Percentiles rank a stretch among this genome's conserved stretches.
phyloP scores from a whole-genome alignment of 176 grass and related monocot species.

The Leersia perrieri region DNA sequence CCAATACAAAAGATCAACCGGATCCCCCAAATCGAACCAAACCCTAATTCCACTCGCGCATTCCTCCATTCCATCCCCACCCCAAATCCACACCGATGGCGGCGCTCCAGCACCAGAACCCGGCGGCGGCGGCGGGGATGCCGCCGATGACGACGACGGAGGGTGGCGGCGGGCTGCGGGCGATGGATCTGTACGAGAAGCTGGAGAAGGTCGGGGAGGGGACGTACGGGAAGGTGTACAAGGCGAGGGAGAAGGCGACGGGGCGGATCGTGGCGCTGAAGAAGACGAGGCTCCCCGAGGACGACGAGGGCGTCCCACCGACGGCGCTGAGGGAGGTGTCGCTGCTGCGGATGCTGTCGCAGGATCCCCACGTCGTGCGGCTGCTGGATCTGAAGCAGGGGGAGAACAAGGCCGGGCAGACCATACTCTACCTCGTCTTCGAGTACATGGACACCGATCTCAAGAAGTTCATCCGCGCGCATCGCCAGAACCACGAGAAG shows the following conservation, averaged over 20 bases:
- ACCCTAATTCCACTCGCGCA: background rate
- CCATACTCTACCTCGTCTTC: slow-evolving; percentile 94
- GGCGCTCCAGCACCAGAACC: slow-evolving; percentile 27
- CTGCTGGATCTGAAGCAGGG: slow-evolving; percentile 96
- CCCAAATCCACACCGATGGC: slow-evolving; percentile 22
- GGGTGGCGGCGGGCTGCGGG: slow-evolving; percentile 42
- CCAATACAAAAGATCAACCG: slow-evolving; percentile 28
- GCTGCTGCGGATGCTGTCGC: slow-evolving; percentile 95
- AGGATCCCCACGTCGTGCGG: slow-evolving; percentile 82
- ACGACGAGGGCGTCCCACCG: slow-evolving; percentile 95
- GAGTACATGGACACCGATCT: slow-evolving; percentile 99
- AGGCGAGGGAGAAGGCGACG: slow-evolving; percentile 90
- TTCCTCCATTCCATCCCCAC: background rate
- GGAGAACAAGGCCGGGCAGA: slow-evolving; percentile 83
- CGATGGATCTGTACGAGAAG: slow-evolving; percentile 99
- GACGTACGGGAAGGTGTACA: slow-evolving; percentile 99
- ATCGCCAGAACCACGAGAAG: slow-evolving; percentile 63
- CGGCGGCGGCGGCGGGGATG: background rate
- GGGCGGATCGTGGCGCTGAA: slow-evolving; percentile 93
- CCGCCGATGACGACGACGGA: background rate
- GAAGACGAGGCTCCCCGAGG: slow-evolving; percentile 97
- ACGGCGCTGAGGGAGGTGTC: slow-evolving; percentile 96
- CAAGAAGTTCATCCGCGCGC: slow-evolving; percentile 88
- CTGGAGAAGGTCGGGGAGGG: slow-evolving; percentile 99
- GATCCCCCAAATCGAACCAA: slow-evolving; percentile 7